Conservation (phyloP, 129 eudicot species). For the Mikania micrantha region DNA sequence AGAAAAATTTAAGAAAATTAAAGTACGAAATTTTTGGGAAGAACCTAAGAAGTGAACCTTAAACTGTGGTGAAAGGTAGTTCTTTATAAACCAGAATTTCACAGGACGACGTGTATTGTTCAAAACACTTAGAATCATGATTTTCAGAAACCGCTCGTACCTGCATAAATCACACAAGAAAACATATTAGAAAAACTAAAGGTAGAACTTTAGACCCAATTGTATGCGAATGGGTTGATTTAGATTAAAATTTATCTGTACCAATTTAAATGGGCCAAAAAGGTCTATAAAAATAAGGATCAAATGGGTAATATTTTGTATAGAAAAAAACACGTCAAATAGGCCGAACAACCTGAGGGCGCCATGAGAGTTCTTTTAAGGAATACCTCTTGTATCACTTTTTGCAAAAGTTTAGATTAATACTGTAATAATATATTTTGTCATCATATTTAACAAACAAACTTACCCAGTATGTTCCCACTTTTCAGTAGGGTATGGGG, state of each 20-base stretch:
- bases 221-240: background rate
- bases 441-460: background rate
- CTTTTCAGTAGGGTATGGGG: too few species aligned
- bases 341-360: background rate
- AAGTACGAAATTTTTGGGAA: background rate
- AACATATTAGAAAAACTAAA: background rate
- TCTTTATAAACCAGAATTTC: constrained; percentile 97
- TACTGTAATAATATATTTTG: background rate
- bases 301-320: background rate
- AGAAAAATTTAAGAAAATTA: background rate
- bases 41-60: constrained; percentile 42
- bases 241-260: background rate
- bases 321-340: background rate
- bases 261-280: background rate
- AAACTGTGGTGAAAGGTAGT: constrained; percentile 92
- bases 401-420: background rate
- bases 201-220: background rate
- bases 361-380: background rate
- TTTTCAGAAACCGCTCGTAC: constrained; percentile 84
- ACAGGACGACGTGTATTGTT: constrained; percentile 82
- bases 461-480: too few species aligned
- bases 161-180: constrained; percentile 38
- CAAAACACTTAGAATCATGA: constrained; percentile 88
- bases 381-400: background rate
- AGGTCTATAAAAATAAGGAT: background rate